These are phyloP conservation scores for Kazachstania taianensis DNA, from an alignment of 805 yeast genomes.

Conservation along the genomic window DNA sequence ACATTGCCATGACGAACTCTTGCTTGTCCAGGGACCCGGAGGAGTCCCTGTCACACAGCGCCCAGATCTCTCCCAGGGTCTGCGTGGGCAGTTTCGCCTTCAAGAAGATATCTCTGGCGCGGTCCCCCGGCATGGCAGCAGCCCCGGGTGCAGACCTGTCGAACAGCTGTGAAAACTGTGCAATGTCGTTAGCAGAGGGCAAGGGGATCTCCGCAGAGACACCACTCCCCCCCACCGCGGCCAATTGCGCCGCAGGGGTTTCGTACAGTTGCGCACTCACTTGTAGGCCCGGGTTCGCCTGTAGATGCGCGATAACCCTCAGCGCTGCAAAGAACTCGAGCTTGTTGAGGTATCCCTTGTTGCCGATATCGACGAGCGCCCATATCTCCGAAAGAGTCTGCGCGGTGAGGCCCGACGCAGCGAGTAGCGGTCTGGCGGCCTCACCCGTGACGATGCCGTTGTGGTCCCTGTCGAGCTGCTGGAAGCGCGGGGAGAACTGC, in stretches of 20 bases:
- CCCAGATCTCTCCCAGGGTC: conserved; percentile 81
- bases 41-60: conserved; percentile 66
- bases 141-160: conserved; percentile 47
- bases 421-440: conserved; percentile 70
- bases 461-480: conserved; percentile 65
- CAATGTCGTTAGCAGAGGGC: conserved; percentile 46
- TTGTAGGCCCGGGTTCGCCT: conserved; percentile 44
- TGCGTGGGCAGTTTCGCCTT: conserved; percentile 80
- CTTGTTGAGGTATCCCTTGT: conserved; percentile 74
- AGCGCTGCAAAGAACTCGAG: conserved; percentile 76
- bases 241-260: conserved; percentile 14
- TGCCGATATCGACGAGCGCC: conserved; percentile 87
- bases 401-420: conserved; percentile 76
- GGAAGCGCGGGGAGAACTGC: conserved; percentile 65
- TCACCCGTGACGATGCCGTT: conserved; percentile 84
- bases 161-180: conserved; percentile 61
- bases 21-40: conserved; percentile 62
- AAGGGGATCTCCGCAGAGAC: conserved; percentile 34
- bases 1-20: conserved; percentile 91
- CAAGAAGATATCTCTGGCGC: conserved; percentile 75
- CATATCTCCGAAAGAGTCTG: conserved; percentile 78
- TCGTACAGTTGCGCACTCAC: conserved; percentile 36
- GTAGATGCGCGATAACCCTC: conserved; percentile 83
- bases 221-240: conserved; percentile 53
- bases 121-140: conserved; percentile 55